Evolutionary conservation across 352 stramenopile genomes (phyloP).

Genomic region (Phytophthora litchii): DNA sequence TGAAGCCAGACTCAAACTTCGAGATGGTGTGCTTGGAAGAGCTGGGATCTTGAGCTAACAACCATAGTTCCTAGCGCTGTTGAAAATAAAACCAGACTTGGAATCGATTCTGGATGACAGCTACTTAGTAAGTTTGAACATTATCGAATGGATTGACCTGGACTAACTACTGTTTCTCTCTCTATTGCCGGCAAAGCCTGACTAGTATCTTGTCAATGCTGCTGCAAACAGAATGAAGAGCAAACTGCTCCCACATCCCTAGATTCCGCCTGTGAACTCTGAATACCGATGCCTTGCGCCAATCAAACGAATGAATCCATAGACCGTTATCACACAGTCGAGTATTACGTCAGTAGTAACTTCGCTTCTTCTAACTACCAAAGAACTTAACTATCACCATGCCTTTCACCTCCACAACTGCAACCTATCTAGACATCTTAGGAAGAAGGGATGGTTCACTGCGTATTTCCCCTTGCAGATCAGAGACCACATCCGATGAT

Average conservation of each 20-base stretch:
- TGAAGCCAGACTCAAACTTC: neutral
- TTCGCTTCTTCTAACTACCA: too few relatives aligned
- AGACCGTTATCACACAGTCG: neutral
- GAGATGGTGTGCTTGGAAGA: neutral
- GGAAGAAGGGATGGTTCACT: too few relatives aligned
- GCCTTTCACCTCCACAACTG: too few relatives aligned
- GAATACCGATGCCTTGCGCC: neutral
- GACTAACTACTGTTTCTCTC: neutral
- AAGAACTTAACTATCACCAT: too few relatives aligned
- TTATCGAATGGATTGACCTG: too few relatives aligned
- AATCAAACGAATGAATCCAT: neutral
- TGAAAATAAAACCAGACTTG: too few relatives aligned
- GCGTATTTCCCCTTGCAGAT: neutral
- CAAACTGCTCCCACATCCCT: slow-evolving; percentile 7
- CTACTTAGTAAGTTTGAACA: too few relatives aligned
- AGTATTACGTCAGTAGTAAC: neutral
- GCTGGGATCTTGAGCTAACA: neutral
- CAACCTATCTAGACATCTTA: too few relatives aligned
- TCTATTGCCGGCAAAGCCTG: neutral
- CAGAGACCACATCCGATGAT: neutral
- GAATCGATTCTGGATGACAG: too few relatives aligned
- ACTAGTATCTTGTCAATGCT: neutral
- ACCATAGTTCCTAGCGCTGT: too few relatives aligned
- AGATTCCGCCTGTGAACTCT: neutral
- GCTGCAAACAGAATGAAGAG: neutral